phyloP scores from a whole-genome alignment of 768 basidiomycete genomes.

The Kwoniella sp. region DNA sequence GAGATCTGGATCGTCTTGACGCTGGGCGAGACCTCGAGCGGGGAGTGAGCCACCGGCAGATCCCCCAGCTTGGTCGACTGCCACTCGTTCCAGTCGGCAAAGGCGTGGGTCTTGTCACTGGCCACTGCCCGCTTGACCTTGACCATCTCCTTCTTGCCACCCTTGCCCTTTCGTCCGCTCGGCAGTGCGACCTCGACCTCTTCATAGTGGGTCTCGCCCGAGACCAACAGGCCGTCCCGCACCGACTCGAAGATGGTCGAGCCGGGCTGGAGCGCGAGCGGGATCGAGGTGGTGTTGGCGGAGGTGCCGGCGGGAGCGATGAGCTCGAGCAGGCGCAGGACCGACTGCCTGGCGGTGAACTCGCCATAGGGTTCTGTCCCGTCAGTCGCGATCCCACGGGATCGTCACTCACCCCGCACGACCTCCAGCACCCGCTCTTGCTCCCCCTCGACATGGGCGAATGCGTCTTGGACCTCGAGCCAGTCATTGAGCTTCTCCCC shows the following conservation, averaged over 20 bases:
- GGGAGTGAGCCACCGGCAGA: slow-evolving; percentile 34
- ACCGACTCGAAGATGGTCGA: slow-evolving; percentile 49
- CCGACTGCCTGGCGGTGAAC: slow-evolving; percentile 50
- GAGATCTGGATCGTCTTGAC: slow-evolving; percentile 50
- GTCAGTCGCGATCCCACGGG: background rate
- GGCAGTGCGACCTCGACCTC: slow-evolving; percentile 35
- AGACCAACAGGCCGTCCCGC: slow-evolving; percentile 44
- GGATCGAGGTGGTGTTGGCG: slow-evolving; percentile 29
- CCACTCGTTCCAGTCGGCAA: slow-evolving; percentile 45
- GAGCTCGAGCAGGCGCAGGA: slow-evolving; percentile 50
- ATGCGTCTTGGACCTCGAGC: slow-evolving; percentile 52
- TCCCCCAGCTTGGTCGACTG: slow-evolving; percentile 16
- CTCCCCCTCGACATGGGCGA: slow-evolving; percentile 42
- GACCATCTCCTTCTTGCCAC: slow-evolving; percentile 38
- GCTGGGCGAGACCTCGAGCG: slow-evolving; percentile 34
- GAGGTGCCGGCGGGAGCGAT: slow-evolving; percentile 39
- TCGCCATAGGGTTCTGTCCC: slow-evolving; percentile 53
- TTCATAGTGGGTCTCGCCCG: slow-evolving; percentile 21
- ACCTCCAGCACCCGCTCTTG: slow-evolving; percentile 51
- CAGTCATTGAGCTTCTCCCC: slow-evolving; percentile 51
- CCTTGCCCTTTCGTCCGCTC: slow-evolving; percentile 44
- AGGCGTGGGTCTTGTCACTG: slow-evolving; percentile 26
- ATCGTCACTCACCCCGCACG: slow-evolving; percentile 48
- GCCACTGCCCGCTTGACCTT: slow-evolving; percentile 31
- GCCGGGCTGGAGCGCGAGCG: slow-evolving; percentile 43